Base-by-base conservation (phyloP, 495 filamentous ascomycete species). In the Aspergillus diversus region DNA sequence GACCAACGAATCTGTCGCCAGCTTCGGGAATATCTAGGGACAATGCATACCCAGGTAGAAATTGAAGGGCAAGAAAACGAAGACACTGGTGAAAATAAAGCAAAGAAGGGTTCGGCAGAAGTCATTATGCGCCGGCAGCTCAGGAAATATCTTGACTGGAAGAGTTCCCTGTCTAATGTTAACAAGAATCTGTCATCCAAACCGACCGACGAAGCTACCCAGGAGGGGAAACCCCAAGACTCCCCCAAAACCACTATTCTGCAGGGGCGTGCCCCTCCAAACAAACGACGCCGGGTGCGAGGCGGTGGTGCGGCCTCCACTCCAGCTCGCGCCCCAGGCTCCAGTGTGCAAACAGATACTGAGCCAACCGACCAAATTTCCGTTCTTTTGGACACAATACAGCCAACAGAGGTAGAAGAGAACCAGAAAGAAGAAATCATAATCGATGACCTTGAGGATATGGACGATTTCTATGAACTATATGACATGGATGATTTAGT, bases 401-500 rank as follows among this genome's bases (percentile, higher is more conserved):
- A 85, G 67, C 87, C 88, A 13, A 89, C 86, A 0, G 88, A 89
- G 54, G 71, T 71, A 5, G 90, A 92, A 66, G 78, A 84, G 48
- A 73, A 72, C 13, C 81, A 87, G 47, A 91, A 90, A 67, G 86
- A 88, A 48, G 94, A 97, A 63, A 82, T 96, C 43, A 81, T 87
- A 0, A 79, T 86, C 21, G 95, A 99, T 75, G 88, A 92, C 0
- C 77, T 98, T 21, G 91, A 97, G 43, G 92, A 96, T 84, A 90
- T 92, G 72, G 90, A 92, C 56, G 89, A 96, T 70, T 97, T 89
- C 74, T 98, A 93, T 68, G 88, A 96, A 73, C 84, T 97, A 21
- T 97, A 93, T 71, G 92, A 97, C 50, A 95, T 94, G 89, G 85
- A 92, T 48, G 89, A 97, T 66, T 79, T 98, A 31, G 83, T 97